phyloP scores from a whole-genome alignment of 2,329 filamentous ascomycete genomes.

The Beauveria sp. region DNA sequence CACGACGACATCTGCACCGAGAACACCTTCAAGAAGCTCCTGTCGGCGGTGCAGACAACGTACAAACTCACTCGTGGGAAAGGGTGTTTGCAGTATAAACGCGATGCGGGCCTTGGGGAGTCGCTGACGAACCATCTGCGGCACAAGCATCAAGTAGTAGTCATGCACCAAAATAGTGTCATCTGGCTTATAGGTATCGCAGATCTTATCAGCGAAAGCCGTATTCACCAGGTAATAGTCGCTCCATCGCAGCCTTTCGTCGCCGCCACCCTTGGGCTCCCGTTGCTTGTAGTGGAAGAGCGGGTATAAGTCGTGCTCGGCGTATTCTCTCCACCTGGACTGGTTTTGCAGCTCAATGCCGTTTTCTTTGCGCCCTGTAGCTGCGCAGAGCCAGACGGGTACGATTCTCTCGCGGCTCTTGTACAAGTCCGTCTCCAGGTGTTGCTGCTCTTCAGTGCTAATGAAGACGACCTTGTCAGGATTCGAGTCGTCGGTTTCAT shows the following conservation, averaged over 20 bases:
- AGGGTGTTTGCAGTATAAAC: constrained; percentile 89
- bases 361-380: constrained; percentile 55
- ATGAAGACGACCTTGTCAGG: constrained; percentile 45
- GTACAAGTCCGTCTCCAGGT: constrained; percentile 65
- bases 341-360: constrained; percentile 75
- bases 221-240: constrained; percentile 91
- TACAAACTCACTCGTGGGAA: constrained; percentile 93
- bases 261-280: constrained; percentile 75
- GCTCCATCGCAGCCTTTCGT: constrained; percentile 78
- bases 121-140: constrained; percentile 77
- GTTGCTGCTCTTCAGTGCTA: constrained; percentile 58
- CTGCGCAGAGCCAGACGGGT: constrained; percentile 83
- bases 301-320: constrained; percentile 84
- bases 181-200: constrained; percentile 82
- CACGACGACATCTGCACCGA: constrained; percentile 86
- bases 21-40: constrained; percentile 79
- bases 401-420: constrained; percentile 67
- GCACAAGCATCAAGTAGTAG: constrained; percentile 85
- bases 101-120: constrained; percentile 85
- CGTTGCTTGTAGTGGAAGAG: constrained; percentile 95
- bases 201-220: constrained; percentile 81
- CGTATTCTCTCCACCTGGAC: constrained; percentile 77
- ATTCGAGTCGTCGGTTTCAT: constrained; percentile 39
- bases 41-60: constrained; percentile 81
- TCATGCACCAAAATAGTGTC: constrained; percentile 91